Conservation (phyloP, 2,329 filamentous ascomycete species). For the Hypomyces perniciosus region DNA sequence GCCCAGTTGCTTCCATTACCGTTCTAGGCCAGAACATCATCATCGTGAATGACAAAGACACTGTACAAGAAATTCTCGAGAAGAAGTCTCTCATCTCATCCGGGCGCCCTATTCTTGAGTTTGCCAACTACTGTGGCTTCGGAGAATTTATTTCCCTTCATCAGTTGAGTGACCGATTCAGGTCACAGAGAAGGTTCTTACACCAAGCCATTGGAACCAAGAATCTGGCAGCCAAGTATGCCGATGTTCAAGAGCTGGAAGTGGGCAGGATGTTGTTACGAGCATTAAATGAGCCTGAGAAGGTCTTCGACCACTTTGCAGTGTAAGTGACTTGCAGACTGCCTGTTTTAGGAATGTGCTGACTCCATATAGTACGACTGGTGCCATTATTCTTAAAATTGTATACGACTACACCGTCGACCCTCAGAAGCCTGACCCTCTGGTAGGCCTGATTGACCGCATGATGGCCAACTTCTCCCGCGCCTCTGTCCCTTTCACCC, state of each 20-base stretch:
- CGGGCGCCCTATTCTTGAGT: not conserved
- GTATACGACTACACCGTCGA: slow-evolving; percentile 19
- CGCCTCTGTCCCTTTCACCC: slow-evolving; percentile 18
- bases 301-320: slow-evolving; percentile 1
- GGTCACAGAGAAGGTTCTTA: not conserved
- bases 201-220: slow-evolving; percentile 4
- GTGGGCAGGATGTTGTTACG: not conserved
- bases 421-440: slow-evolving; percentile 13
- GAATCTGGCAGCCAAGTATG: not conserved
- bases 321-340: not conserved
- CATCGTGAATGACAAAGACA: slow-evolving; percentile 31
- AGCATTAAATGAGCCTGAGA: not conserved
- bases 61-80: slow-evolving; percentile 31
- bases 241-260: not conserved
- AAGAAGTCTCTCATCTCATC: slow-evolving; percentile 25
- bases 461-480: slow-evolving; percentile 18
- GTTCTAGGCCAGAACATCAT: slow-evolving; percentile 29
- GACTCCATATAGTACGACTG: slow-evolving; percentile 2
- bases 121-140: slow-evolving; percentile 3
- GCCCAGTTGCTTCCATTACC: slow-evolving; percentile 18
- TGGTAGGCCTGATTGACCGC: slow-evolving; percentile 17
- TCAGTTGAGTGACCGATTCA: not conserved
- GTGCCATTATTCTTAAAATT: slow-evolving; percentile 14
- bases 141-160: not conserved
- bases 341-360: too few species aligned